phyloP scores from a whole-genome alignment of 2,329 filamentous ascomycete species.

The Bipolaris cookei region DNA sequence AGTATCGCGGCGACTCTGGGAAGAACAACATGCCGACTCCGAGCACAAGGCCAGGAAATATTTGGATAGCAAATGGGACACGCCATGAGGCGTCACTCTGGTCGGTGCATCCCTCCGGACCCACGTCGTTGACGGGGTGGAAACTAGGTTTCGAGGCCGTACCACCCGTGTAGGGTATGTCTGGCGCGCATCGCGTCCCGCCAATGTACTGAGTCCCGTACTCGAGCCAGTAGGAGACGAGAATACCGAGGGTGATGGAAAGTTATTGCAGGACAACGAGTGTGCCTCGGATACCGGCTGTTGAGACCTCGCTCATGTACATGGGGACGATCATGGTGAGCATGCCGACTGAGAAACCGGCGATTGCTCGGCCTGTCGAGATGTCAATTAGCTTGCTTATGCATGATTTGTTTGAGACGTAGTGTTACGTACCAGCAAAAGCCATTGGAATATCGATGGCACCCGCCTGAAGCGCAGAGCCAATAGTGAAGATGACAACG shows the following conservation, averaged over 20 bases:
- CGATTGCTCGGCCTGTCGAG: constrained; percentile 25
- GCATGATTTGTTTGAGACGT: not conserved
- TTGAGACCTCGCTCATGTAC: constrained; percentile 34
- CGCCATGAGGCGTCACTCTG: constrained; percentile 56
- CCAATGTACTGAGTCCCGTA: constrained; percentile 32
- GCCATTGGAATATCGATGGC: constrained; percentile 27
- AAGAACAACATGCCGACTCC: constrained; percentile 61
- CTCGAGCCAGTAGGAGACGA: constrained; percentile 31
- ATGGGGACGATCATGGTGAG: constrained; percentile 33
- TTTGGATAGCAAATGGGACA: constrained; percentile 80
- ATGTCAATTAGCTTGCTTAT: not conserved
- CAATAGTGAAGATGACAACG: constrained; percentile 28
- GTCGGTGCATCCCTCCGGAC: constrained; percentile 28
- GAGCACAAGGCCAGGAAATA: constrained; percentile 79
- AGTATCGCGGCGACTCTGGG: constrained; percentile 36
- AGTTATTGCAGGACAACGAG: constrained; percentile 31
- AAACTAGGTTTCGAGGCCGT: constrained; percentile 50
- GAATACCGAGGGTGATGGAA: constrained; percentile 29
- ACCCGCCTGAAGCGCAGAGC: constrained; percentile 28
- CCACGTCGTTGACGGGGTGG: constrained; percentile 32
- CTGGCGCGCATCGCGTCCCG: constrained; percentile 53
- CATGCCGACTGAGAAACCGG: constrained; percentile 31
- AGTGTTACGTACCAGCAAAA: constrained; percentile 20
- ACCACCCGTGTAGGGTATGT: constrained; percentile 56
- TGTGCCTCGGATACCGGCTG: constrained; percentile 28